phyloP scores from a whole-genome alignment of 768 basidiomycete genomes.

The Lactarius deliciosus region DNA sequence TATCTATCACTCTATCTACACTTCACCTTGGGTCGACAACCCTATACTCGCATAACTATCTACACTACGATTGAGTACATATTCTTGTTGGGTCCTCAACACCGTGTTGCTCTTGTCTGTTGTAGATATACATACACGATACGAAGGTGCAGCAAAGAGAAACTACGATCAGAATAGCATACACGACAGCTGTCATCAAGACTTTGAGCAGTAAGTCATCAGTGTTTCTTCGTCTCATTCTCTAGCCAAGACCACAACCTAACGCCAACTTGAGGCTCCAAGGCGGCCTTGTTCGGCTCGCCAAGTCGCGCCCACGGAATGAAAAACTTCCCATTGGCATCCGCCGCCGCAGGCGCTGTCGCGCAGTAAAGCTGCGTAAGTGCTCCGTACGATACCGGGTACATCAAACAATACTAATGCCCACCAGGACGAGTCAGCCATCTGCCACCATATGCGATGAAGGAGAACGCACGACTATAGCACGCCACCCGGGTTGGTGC shows the following conservation, averaged over 20 bases:
- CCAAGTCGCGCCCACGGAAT: slow-evolving; percentile 34
- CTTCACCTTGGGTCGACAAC: too few relatives aligned
- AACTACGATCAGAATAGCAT: too few relatives aligned
- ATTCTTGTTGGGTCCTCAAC: too few relatives aligned
- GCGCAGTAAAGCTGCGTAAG: slow-evolving; percentile 46
- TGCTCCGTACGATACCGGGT: slow-evolving; percentile 35
- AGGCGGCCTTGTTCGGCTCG: slow-evolving; percentile 21
- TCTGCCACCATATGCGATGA: background rate
- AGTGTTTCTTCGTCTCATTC: slow-evolving; percentile 26
- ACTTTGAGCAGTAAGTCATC: too few relatives aligned
- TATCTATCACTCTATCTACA: too few relatives aligned
- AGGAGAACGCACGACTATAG: background rate
- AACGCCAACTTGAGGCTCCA: slow-evolving; percentile 32
- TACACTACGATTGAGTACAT: too few relatives aligned
- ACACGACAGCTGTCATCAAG: too few relatives aligned
- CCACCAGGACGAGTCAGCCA: background rate
- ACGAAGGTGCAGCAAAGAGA: too few relatives aligned
- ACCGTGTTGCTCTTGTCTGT: too few relatives aligned
- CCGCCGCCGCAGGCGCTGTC: slow-evolving; percentile 40
- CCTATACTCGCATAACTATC: too few relatives aligned
- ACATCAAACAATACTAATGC: background rate
- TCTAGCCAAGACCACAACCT: slow-evolving; percentile 37
- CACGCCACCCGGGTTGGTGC: slow-evolving; percentile 4
- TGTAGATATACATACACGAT: too few relatives aligned
- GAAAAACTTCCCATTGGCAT: slow-evolving; percentile 27